phyloP scores from a whole-genome alignment of 2,329 filamentous ascomycete species.

The Aspergillus cejpii region DNA sequence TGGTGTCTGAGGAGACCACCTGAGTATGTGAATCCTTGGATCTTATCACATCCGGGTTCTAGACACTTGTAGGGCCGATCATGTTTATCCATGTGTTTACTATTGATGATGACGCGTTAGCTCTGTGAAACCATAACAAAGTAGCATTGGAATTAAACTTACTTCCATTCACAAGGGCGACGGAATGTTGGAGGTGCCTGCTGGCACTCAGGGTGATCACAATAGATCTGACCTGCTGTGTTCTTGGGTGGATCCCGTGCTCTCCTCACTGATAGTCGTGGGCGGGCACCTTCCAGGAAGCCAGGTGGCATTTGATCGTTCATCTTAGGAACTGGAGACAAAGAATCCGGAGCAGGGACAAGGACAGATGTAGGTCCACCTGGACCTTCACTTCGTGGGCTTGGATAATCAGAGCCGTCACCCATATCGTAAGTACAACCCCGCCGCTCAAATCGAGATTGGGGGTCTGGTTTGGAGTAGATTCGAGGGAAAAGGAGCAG shows the following conservation, averaged over 20 bases:
- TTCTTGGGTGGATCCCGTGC: slow-evolving; percentile 55
- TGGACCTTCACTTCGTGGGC: slow-evolving; percentile 40
- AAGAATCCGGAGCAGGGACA: slow-evolving; percentile 30
- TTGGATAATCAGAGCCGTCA: slow-evolving; percentile 40
- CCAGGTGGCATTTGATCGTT: slow-evolving; percentile 27
- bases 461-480: slow-evolving; percentile 14
- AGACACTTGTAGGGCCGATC: slow-evolving; percentile 85
- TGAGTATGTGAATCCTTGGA: slow-evolving; percentile 91
- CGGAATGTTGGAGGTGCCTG: slow-evolving; percentile 61
- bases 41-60: slow-evolving; percentile 77
- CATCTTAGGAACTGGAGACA: slow-evolving; percentile 33
- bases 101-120: slow-evolving; percentile 36
- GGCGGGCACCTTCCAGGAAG: slow-evolving; percentile 33
- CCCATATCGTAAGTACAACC: slow-evolving; percentile 34
- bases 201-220: slow-evolving; percentile 62
- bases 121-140: slow-evolving; percentile 19
- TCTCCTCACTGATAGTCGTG: slow-evolving; percentile 39
- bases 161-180: slow-evolving; percentile 92
- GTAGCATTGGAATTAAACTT: slow-evolving; percentile 39
- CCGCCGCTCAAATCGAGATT: slow-evolving; percentile 27
- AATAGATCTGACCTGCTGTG: slow-evolving; percentile 67
- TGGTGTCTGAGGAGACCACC: slow-evolving; percentile 85
- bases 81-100: slow-evolving; percentile 98
- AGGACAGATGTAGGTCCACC: slow-evolving; percentile 32
- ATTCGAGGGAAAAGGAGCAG: slow-evolving; percentile 6